phyloP scores from a whole-genome alignment of 208 protist genomes.

The Chromosphaera perkinsii region DNA sequence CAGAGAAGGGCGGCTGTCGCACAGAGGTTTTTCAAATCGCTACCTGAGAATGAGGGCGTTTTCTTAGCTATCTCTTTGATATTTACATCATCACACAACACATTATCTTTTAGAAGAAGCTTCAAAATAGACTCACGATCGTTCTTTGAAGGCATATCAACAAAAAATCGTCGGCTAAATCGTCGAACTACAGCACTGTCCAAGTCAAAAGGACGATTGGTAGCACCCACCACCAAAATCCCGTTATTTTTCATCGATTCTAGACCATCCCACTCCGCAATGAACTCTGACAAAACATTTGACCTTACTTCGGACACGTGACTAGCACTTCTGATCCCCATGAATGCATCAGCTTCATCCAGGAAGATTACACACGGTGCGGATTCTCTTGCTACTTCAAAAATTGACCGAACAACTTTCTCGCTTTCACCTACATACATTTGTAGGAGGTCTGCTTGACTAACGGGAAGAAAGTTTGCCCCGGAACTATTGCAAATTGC shows the following conservation, averaged over 20 bases:
- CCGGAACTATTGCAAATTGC: neutral
- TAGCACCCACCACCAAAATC: slow-evolving; percentile 58
- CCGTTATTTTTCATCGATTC: slow-evolving; percentile 21
- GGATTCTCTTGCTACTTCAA: slow-evolving; percentile 54
- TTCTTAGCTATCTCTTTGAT: slow-evolving; percentile 34
- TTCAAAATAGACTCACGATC: slow-evolving; percentile 30
- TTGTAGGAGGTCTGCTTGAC: slow-evolving; percentile 19
- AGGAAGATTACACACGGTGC: slow-evolving; percentile 57
- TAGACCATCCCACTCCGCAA: slow-evolving; percentile 30
- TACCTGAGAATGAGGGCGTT: slow-evolving; percentile 43
- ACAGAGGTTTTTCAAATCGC: slow-evolving; percentile 51
- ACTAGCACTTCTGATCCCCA: neutral
- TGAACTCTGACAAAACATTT: slow-evolving; percentile 32
- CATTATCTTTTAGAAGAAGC: slow-evolving; percentile 40
- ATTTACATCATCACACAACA: slow-evolving; percentile 34
- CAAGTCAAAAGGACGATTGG: slow-evolving; percentile 58
- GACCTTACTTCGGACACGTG: neutral
- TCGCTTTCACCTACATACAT: slow-evolving; percentile 64
- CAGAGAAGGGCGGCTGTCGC: slow-evolving; percentile 48
- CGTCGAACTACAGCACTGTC: slow-evolving; percentile 58
- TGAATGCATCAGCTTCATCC: slow-evolving; percentile 51
- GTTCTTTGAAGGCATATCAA: slow-evolving; percentile 48
- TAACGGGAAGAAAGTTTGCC: slow-evolving; percentile 22
- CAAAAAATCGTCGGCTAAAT: slow-evolving; percentile 42
- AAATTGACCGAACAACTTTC: slow-evolving; percentile 52